Percentiles rank a stretch among this genome's conserved stretches.
phyloP scores from a whole-genome alignment of 176 grass and related monocot species.

The Aegilops sharonensis region DNA sequence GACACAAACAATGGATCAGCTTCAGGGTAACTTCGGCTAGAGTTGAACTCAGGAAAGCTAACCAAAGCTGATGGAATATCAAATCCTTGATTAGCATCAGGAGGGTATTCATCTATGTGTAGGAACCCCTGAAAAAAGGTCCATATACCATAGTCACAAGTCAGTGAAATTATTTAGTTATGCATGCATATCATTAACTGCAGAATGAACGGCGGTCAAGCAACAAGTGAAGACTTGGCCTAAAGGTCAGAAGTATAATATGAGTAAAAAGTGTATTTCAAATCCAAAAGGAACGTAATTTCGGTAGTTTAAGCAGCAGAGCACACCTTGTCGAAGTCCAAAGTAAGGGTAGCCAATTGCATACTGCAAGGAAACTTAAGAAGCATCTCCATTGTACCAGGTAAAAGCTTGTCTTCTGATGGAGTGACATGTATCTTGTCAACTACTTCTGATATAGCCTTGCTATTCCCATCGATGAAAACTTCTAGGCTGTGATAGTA shows the following conservation, averaged over 20 bases:
- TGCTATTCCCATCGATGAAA: slow-evolving; percentile 70
- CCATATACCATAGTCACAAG: slow-evolving; percentile 15
- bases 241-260: slow-evolving; percentile 8
- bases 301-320: slow-evolving; percentile 31
- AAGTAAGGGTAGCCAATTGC: slow-evolving; percentile 65
- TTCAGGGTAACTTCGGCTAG: slow-evolving; percentile 68
- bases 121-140: slow-evolving; percentile 78
- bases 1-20: slow-evolving; percentile 36
- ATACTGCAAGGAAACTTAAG: slow-evolving; percentile 74
- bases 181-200: not conserved
- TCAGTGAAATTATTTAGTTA: not conserved
- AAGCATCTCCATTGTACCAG: slow-evolving; percentile 84
- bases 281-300: not conserved
- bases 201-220: not conserved
- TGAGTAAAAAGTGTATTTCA: slow-evolving; percentile 14
- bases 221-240: not conserved
- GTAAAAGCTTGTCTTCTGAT: slow-evolving; percentile 89
- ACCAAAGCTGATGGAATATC: slow-evolving; percentile 98
- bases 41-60: slow-evolving; percentile 86
- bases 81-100: slow-evolving; percentile 99
- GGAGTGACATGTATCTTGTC: slow-evolving; percentile 85
- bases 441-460: slow-evolving; percentile 63
- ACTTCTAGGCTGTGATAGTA: slow-evolving; percentile 93
- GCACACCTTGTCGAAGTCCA: slow-evolving; percentile 96
- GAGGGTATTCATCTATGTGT: slow-evolving; percentile 98